phyloP scores from a whole-genome alignment of 257 asterid species.

The Nicotiana tomentosiformis region DNA sequence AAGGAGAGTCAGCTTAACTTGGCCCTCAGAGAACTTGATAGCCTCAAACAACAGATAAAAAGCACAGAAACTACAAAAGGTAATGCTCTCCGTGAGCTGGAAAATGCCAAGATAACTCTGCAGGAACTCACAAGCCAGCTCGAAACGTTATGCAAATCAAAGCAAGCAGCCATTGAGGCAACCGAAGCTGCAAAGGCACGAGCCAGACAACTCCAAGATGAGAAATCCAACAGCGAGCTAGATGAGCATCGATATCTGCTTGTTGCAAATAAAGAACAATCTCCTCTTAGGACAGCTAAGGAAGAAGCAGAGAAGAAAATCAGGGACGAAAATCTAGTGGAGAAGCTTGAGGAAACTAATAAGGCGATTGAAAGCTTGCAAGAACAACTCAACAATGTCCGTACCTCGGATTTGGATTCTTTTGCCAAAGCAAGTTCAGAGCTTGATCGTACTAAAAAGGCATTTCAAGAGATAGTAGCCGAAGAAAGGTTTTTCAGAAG shows the following conservation, averaged over 20 bases:
- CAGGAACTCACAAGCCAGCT: conserved; percentile 15
- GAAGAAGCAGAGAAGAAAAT: conserved; percentile 7
- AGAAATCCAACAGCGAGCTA: background rate
- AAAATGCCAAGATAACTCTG: conserved; percentile 12
- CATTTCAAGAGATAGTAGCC: conserved; percentile 3
- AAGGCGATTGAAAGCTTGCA: conserved; percentile 12
- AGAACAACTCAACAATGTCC: conserved; percentile 1
- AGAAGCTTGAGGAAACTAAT: conserved; percentile 3
- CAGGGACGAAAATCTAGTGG: background rate
- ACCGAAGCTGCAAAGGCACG: conserved; percentile 8
- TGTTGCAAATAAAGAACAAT: conserved; percentile 8
- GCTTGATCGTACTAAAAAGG: conserved; percentile 7
- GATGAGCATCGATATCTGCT: background rate
- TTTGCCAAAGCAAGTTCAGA: conserved; percentile 9
- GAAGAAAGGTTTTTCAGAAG: conserved; percentile 11
- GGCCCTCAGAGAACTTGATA: conserved; percentile 13
- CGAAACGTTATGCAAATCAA: conserved; percentile 4
- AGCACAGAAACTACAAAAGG: conserved; percentile 14
- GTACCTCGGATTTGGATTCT: conserved; percentile 8
- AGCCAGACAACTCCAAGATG: background rate
- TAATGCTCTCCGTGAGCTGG: conserved; percentile 16
- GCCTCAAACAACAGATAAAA: conserved; percentile 12
- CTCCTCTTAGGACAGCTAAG: conserved; percentile 26
- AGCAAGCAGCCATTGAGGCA: conserved; percentile 5
- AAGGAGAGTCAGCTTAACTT: conserved; percentile 21